These are phyloP conservation scores for Sordaria brevicollis DNA, from an alignment of 495 filamentous ascomycete species.

Conservation along the genomic window DNA sequence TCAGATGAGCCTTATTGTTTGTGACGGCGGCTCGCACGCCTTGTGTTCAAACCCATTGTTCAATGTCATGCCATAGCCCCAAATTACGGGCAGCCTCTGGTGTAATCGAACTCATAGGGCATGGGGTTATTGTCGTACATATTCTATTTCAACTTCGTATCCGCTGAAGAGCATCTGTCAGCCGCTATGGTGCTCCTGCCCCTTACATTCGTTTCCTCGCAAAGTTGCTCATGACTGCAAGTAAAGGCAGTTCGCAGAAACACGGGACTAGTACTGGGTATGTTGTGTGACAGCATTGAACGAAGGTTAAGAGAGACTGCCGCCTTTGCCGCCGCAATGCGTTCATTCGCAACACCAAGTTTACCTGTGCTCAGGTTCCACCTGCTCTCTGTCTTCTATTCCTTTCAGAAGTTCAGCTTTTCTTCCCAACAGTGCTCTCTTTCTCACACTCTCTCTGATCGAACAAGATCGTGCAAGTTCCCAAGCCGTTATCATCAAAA, in stretches of 20 bases:
- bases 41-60: not conserved
- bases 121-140: not conserved
- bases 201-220: not conserved
- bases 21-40: not conserved
- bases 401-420: not conserved
- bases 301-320: not conserved
- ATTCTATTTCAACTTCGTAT: not conserved
- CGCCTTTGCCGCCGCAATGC: not conserved
- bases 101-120: not conserved
- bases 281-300: not conserved
- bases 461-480: no score
- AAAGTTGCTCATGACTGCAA: not conserved
- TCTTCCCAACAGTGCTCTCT: not conserved
- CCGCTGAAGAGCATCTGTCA: not conserved
- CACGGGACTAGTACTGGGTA: not conserved
- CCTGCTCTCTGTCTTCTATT: not conserved
- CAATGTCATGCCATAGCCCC: not conserved
- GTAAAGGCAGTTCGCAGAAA: not conserved
- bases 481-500: not conserved
- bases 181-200: not conserved
- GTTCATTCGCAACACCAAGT: not conserved
- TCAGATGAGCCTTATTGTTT: not conserved
- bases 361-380: not conserved
- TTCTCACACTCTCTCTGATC: no score
- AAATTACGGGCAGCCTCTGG: not conserved